These are phyloP conservation scores for Starmera dryadoides DNA, from an alignment of 805 yeast species.

Conservation along the genomic window DNA sequence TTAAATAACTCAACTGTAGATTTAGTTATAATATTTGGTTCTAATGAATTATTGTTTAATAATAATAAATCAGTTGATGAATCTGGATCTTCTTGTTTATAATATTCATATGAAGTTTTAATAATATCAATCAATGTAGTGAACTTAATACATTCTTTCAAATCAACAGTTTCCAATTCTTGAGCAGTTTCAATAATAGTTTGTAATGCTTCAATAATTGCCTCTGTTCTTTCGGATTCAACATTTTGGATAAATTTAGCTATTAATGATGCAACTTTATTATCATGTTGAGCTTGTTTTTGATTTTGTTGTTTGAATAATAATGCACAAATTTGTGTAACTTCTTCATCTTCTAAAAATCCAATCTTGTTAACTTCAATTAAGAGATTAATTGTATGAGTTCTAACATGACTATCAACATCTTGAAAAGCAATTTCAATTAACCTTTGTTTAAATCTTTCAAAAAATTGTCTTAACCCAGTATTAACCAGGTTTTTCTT, in stretches of 20 bases:
- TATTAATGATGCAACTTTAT: constrained; percentile 34
- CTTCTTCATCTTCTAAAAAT: constrained; percentile 54
- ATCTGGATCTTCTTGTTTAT: constrained; percentile 4
- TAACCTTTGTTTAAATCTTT: constrained; percentile 59
- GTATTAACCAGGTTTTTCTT: constrained; percentile 37
- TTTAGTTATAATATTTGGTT: constrained; percentile 4
- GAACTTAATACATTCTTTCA: constrained; percentile 22
- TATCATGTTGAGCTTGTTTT: constrained; percentile 23
- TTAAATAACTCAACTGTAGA: constrained; percentile 5
- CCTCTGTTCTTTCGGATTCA: constrained; percentile 31
- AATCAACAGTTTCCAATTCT: constrained; percentile 17
- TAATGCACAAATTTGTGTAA: constrained; percentile 34
- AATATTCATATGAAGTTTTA: constrained; percentile 1
- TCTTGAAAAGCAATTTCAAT: constrained; percentile 56
- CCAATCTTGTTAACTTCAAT: constrained; percentile 52
- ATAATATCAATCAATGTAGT: background rate
- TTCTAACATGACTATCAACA: constrained; percentile 47
- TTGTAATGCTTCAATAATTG: constrained; percentile 28
- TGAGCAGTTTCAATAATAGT: constrained; percentile 22
- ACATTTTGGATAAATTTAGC: constrained; percentile 46
- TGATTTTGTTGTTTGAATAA: constrained; percentile 25
- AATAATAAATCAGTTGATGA: background rate
- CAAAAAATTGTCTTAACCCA: constrained; percentile 73
- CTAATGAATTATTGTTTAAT: background rate
- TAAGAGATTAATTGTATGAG: constrained; percentile 43